Evolutionary conservation across 495 filamentous ascomycete genomes (phyloP), one percentile per base, ranked within the genome.

Genomic region (Paragyromitra xinjiangensis): DNA sequence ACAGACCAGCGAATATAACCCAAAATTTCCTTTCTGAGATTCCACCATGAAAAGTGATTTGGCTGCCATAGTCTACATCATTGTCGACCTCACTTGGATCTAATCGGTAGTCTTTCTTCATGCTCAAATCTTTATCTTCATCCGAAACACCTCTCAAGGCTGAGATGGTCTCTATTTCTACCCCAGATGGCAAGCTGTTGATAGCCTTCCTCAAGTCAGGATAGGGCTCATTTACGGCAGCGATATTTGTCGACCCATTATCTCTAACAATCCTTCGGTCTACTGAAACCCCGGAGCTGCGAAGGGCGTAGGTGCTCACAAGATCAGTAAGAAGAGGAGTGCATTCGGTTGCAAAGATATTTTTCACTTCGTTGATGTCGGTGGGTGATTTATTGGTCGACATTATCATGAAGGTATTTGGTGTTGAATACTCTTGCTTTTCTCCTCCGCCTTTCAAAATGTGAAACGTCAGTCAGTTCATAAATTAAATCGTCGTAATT

Each of bases 1-100:
- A 63, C 71, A 65, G 22, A 79, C 78, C 75, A 42, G 76, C 14
- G 67, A 80, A 80, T 64, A 80, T 80, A 16, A 80, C 24, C 78
- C 78, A 80, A 62, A 80, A 80, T 45, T 70, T 73, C 19, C n/a
- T 24, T 22, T 42, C 55, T 6, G 75, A 70, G 34, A 80, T 75
- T 34, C 78, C 78, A 11, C 78, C 70, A 19, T 75, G 75, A 24
- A 80, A 78, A 48, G 26, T 22, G 14, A 37, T 55, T 40, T 56
- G 66, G 37, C 26, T 55, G 8, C 19, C 37, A 50, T 40, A 6
- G 4, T 55, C 24, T 24, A 69, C 34, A 19, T 34, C n/a, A 19
- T 34, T 19, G 1, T 24, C 59, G 6, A n/a, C 9, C 44, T 67
- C 39, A 44, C 16, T 40, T 16, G 19, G 61, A 42, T 24, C 11